A percentile compares a stretch with the other conserved stretches of the same genome.
Conservation (phyloP, 805 yeast species). For the Debaryomyces hansenii region DNA sequence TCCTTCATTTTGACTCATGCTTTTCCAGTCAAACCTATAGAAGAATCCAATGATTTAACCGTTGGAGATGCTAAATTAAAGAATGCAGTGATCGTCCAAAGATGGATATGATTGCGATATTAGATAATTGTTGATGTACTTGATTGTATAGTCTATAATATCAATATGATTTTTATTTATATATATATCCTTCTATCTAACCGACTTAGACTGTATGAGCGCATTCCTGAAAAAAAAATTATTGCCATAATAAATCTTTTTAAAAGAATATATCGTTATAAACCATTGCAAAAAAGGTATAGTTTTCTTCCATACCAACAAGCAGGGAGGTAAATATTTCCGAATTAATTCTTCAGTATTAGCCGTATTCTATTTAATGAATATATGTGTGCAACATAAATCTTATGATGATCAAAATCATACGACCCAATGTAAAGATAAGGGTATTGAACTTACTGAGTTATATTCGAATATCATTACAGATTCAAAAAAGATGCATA, state of each 20-base stretch:
- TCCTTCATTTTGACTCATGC: constrained; percentile 71
- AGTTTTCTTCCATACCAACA: too few relatives aligned
- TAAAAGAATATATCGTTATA: too few relatives aligned
- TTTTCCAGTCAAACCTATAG: constrained; percentile 77
- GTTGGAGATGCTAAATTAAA: constrained; percentile 74
- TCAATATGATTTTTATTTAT: too few relatives aligned
- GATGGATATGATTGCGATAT: constrained; percentile 52
- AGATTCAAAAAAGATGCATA: not conserved
- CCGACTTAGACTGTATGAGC: not conserved
- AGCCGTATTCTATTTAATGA: too few relatives aligned
- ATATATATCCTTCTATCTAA: too few relatives aligned
- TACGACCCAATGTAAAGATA: constrained; percentile 6
- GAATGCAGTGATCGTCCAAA: constrained; percentile 87
- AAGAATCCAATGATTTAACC: constrained; percentile 48
- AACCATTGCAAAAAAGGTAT: too few relatives aligned
- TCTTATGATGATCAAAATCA: not conserved
- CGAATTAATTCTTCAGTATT: too few relatives aligned
- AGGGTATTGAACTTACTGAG: not conserved
- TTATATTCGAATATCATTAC: not conserved
- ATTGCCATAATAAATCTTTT: not conserved
- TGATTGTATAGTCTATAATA: too few relatives aligned
- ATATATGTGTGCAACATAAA: not conserved
- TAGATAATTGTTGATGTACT: too few relatives aligned
- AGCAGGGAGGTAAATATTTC: too few relatives aligned
- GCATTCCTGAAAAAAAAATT: not conserved